Base-by-base conservation (phyloP, 495 filamentous ascomycete species). In the Mytilinidion resinicola region DNA sequence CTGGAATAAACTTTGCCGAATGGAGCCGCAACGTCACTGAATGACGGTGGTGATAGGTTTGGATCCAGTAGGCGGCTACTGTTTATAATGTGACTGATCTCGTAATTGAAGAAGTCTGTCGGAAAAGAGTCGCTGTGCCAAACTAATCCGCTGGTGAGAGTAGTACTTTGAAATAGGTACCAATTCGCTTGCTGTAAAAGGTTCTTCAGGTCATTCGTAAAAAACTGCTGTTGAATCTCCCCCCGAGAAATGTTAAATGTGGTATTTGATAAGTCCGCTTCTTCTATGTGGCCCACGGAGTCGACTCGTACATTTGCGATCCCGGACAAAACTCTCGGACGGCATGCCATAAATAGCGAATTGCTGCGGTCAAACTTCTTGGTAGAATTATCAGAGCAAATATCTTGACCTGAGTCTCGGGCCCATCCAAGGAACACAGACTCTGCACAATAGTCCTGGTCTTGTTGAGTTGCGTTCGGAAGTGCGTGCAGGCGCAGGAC, bases 51-150 rank as follows among this genome's bases (percentile, higher is more conserved):
- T 0, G 65, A 58, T 10, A 33, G 38, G 7, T 21, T 20, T 1
- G 72, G 70, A 47, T 78, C 70, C 0, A 79, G 52, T 0, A 76
- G 14, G 1, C 30, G 19, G 7, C 50, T 61, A 20, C 43, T 65
- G 44, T 69, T 65, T 12, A 47, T 42, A 3, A 38, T 10, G 3
- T 62, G 6, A 10, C 51, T 61, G 1, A 77, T 39, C 12, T 77
- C 60, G 38, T 70, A 70, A 43, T 72, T 74, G 21, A 69, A 57
- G 66, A 68, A 73, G 41, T 72, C 71, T 1, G 62, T 55, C 0
- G 69, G 55, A 12, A 74, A 66, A 1, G 61, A 68, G 56, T 73
- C 70, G 53, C 71, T 73, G 49, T 74, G 74, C 71, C 71, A 77
- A n/a, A n/a, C n/a, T n/a, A n/a, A n/a, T n/a, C n/a, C n/a, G n/a